These are phyloP conservation scores for Colletotrichum sidae DNA, from an alignment of 2,329 filamentous ascomycete genomes.

Conservation along the genomic window DNA sequence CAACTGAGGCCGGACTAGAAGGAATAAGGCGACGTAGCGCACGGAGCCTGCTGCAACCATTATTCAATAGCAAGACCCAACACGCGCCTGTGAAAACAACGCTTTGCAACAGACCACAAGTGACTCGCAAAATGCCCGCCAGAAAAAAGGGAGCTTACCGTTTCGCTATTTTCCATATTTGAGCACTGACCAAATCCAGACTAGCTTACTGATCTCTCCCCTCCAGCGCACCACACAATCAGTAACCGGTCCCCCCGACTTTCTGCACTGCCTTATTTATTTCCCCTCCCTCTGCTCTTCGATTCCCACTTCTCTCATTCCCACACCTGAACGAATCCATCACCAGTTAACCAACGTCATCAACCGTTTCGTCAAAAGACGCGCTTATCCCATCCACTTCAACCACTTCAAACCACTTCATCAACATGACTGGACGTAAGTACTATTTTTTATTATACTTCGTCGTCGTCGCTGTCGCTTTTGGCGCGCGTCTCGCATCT, in stretches of 20 bases:
- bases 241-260: constrained; percentile 37
- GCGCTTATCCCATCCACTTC: constrained; percentile 27
- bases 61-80: constrained; percentile 12
- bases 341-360: constrained; percentile 40
- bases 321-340: constrained; percentile 41
- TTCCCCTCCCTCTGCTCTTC: constrained; percentile 33
- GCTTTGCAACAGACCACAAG: constrained; percentile 15
- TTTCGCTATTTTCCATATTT: constrained; percentile 35
- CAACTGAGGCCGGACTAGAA: too few species aligned
- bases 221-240: constrained; percentile 38
- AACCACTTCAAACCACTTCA: constrained; percentile 49
- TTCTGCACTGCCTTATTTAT: constrained; percentile 39
- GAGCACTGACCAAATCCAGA: constrained; percentile 38
- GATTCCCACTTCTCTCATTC: constrained; percentile 39
- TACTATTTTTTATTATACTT: constrained; percentile 42
- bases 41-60: constrained; percentile 22
- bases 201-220: constrained; percentile 39
- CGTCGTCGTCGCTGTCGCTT: constrained; percentile 35
- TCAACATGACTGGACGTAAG: constrained; percentile 81
- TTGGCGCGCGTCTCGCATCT: constrained; percentile 1
- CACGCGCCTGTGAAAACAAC: constrained; percentile 27
- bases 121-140: constrained; percentile 33
- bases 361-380: constrained; percentile 38
- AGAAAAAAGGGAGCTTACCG: constrained; percentile 37
- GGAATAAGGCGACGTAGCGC: constrained; percentile 15